phyloP scores from a whole-genome alignment of 2,329 filamentous ascomycete species.

The Lasiodiplodia gonubiensis region DNA sequence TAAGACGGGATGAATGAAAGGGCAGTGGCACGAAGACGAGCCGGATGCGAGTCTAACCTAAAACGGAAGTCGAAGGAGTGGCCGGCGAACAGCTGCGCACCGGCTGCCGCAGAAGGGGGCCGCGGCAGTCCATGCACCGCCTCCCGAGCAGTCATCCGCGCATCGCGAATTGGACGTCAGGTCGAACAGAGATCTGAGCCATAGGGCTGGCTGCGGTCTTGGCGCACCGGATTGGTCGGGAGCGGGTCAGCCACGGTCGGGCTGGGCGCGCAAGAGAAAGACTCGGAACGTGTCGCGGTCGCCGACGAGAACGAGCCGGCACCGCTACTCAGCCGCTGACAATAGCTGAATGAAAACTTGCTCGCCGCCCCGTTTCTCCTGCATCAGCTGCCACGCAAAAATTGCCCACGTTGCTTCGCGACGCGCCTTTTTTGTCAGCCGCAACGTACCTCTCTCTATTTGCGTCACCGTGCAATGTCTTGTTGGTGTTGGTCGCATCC shows the following conservation, averaged over 20 bases:
- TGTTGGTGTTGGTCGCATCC: neutral
- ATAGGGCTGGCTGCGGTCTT: slow-evolving; percentile 14
- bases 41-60: slow-evolving; percentile 6
- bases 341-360: slow-evolving; percentile 19
- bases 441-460: neutral
- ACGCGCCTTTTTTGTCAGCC: neutral
- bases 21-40: slow-evolving; percentile 16
- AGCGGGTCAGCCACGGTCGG: neutral
- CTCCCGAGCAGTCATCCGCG: slow-evolving; percentile 14
- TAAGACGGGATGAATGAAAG: slow-evolving; percentile 1
- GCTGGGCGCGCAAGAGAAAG: slow-evolving; percentile 12
- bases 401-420: neutral
- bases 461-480: neutral
- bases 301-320: slow-evolving; percentile 22
- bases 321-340: slow-evolving; percentile 11
- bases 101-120: neutral
- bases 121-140: slow-evolving; percentile 6
- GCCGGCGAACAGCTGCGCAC: neutral
- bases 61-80: neutral
- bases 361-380: neutral
- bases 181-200: slow-evolving; percentile 15
- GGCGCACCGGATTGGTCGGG: neutral
- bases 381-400: slow-evolving; percentile 22
- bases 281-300: neutral
- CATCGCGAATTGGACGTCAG: neutral